Conservation (phyloP, 192 early-diverging fungal genomes). For the Rhizophlyctis rosea region DNA sequence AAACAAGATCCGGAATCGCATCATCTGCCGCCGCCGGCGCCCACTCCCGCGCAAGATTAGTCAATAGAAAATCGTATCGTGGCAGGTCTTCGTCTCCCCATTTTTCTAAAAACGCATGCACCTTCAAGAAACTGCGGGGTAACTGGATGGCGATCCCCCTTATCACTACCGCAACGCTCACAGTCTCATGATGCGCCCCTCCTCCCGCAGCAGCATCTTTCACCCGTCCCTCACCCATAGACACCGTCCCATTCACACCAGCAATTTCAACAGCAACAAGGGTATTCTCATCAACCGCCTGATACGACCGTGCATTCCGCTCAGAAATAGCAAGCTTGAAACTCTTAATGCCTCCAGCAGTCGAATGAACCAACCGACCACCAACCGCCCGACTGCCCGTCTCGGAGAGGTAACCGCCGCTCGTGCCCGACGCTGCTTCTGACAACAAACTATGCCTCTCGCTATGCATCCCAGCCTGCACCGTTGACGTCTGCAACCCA, state of each 20-base stretch:
- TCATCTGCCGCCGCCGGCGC: constrained; percentile 29
- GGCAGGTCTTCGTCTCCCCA: constrained; percentile 62
- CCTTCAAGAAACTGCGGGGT: constrained; percentile 61
- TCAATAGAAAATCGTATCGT: constrained; percentile 67
- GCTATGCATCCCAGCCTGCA: constrained; percentile 3
- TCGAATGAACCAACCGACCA: constrained; percentile 5
- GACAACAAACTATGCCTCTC: too few species aligned
- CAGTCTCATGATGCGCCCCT: not conserved
- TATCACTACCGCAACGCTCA: constrained; percentile 10
- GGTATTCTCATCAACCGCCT: constrained; percentile 3
- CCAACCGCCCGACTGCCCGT: too few species aligned
- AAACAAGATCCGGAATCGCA: not conserved
- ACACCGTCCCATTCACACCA: not conserved
- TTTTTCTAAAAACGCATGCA: constrained; percentile 72
- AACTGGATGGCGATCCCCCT: constrained; percentile 22
- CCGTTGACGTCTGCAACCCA: constrained; percentile 8
- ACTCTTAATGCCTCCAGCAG: constrained; percentile 4
- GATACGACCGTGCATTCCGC: not conserved
- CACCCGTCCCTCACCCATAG: not conserved
- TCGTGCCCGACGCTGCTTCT: not conserved
- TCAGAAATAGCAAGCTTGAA: constrained; percentile 20
- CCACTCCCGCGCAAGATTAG: constrained; percentile 65
- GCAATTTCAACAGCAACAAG: constrained; percentile 11
- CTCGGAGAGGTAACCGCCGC: too few species aligned
- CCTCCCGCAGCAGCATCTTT: not conserved